Evolutionary conservation across 805 yeast genomes (phyloP), one percentile per base, ranked within the genome.

Genomic region (Ogataea pini): DNA sequence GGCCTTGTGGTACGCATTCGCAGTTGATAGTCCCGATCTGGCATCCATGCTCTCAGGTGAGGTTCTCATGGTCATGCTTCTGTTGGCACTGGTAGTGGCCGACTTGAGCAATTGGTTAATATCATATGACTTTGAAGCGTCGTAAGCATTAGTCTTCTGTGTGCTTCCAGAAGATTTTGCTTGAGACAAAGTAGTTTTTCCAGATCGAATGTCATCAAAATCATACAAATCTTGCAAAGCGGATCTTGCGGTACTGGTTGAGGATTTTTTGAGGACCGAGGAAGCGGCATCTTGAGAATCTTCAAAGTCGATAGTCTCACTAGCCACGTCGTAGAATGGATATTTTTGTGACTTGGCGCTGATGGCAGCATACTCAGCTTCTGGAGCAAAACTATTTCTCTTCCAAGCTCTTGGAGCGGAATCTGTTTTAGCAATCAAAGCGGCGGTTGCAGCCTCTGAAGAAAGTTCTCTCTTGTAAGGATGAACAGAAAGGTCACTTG

Each of bases 381-480:
- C 67, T 8, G 75, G 71, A 28, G 76, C 78, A 50, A 71, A 62
- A 18, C 52, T 60, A 29, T 63, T 76, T 56, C 82, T 71, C 31
- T 72, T 70, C 79, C 82, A 79, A 13, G 75, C 74, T 39, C 63
- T 63, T 36, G 79, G 76, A 42, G 75, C 72, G 16, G 77, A 72
- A 54, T 70, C 74, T n/a, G 67, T 65, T 54, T 68, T 73, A 6
- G 78, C 78, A 50, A 71, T 62, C 7, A 73, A 59, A 2, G 89
- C 89, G 42, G 89, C 89, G 19, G 77, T 75, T 33, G 85, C 86
- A 13, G 88, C 88, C 45, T 80, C 88, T 7, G 83, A 73, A 14
- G 83, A 77, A 12, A 76, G 64, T 29, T 67, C 69, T 50, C 91
- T 71, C 64, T 80, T 83, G 64, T 85, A 86, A 12, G 89, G 82